A percentile compares a stretch with the other conserved stretches of the same genome.
Evolutionary conservation across 2,329 filamentous ascomycete species (phyloP).

Genomic region (Bipolaris bicolor): DNA sequence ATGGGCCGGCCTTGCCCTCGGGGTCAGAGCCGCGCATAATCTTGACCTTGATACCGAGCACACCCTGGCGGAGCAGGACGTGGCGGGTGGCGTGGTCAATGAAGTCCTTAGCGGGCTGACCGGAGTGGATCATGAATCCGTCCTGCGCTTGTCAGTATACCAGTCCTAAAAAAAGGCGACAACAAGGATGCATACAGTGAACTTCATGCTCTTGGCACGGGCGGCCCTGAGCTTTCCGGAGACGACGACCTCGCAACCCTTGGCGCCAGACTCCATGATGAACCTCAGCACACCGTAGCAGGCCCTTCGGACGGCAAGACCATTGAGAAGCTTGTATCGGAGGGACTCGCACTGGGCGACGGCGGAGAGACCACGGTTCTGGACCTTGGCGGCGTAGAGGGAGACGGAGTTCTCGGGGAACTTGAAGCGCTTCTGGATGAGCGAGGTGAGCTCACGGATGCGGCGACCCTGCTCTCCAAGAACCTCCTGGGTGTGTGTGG

Average conservation of each 20-base stretch:
- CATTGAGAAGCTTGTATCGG: conserved; percentile 99
- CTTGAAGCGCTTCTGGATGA: conserved; percentile 99
- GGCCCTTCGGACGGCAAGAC: conserved; percentile 95
- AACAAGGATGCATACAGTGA: conserved; percentile 72
- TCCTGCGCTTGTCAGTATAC: conserved; percentile 58
- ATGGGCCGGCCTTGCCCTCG: conserved; percentile 97
- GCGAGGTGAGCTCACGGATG: conserved; percentile 99
- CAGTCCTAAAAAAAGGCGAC: background rate
- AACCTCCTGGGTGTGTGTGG: conserved; percentile 99
- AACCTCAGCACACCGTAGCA: conserved; percentile 99
- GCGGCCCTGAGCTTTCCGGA: conserved; percentile 98
- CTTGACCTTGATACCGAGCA: conserved; percentile 99
- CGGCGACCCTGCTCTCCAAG: conserved; percentile 99
- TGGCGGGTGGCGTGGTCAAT: conserved; percentile 98
- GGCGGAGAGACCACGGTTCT: conserved; percentile 99
- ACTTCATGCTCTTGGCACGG: conserved; percentile 99
- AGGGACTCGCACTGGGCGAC: conserved; percentile 99
- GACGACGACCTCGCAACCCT: conserved; percentile 99
- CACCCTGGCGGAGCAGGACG: conserved; percentile 99
- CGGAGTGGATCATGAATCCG: conserved; percentile 99
- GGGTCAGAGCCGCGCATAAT: conserved; percentile 99
- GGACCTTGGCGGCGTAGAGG: conserved; percentile 99
- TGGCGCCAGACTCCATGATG: conserved; percentile 99
- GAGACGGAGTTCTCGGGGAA: conserved; percentile 99
- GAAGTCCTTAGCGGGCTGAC: conserved; percentile 99